These are phyloP conservation scores for Durusdinium trenchii DNA, from an alignment of 73 alveolate species.

Conservation along the genomic window DNA sequence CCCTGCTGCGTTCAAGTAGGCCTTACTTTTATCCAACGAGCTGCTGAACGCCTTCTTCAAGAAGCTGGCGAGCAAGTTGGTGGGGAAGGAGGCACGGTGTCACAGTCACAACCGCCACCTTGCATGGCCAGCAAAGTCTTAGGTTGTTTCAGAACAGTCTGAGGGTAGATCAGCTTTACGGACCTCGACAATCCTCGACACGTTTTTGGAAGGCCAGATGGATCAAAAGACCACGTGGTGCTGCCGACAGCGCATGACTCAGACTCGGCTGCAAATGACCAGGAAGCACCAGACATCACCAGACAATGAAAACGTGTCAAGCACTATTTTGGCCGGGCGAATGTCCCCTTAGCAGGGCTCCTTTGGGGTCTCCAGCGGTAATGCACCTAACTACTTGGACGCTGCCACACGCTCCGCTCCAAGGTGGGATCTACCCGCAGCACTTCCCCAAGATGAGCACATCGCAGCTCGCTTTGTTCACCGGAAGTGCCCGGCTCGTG, in stretches of 20 bases:
- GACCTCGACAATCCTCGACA: background rate
- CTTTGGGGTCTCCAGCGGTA: no score
- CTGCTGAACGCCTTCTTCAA: constrained; percentile 44
- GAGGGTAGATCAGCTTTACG: background rate
- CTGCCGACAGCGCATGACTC: constrained; percentile 32
- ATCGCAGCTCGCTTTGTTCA: constrained; percentile 11
- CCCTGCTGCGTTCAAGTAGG: no score
- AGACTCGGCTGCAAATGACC: background rate
- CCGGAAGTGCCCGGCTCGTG: background rate
- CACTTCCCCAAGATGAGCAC: constrained; percentile 68
- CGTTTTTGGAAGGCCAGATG: background rate
- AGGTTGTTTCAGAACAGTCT: background rate
- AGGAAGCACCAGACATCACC: background rate
- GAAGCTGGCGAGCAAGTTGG: background rate
- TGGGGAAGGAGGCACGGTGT: constrained; percentile 34
- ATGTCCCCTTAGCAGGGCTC: no score
- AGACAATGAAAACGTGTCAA: no score
- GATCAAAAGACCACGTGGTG: constrained; percentile 7
- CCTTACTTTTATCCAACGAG: constrained; percentile 18
- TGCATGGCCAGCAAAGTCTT: background rate
- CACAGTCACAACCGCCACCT: background rate
- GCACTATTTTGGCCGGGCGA: no score
- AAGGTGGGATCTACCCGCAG: constrained; percentile 86
- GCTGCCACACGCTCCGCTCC: background rate
- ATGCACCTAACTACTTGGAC: no score